Evolutionary conservation across 2,329 filamentous ascomycete species (phyloP).

Genomic region (Sarocladium oryzae): DNA sequence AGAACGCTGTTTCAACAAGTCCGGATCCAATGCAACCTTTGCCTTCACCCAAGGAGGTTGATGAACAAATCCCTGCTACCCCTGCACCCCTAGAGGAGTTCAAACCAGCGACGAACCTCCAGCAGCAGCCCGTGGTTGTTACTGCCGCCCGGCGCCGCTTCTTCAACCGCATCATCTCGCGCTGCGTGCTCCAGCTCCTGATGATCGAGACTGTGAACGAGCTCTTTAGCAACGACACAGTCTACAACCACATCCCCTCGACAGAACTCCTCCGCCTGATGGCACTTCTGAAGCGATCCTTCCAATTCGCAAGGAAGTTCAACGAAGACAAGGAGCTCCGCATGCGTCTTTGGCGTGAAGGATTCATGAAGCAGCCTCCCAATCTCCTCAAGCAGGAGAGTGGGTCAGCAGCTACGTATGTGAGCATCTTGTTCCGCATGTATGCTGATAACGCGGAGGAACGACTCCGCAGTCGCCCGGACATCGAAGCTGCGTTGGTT

Average conservation of each 20-base stretch:
- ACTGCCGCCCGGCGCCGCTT: conserved; percentile 88
- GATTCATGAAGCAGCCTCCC: conserved; percentile 99
- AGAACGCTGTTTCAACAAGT: not conserved
- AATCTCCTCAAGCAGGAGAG: conserved; percentile 97
- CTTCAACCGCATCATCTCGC: conserved; percentile 99
- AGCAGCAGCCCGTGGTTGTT: conserved; percentile 85
- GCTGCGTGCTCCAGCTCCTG: conserved; percentile 91
- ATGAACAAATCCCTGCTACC: conserved; percentile 24
- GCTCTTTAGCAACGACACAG: conserved; percentile 93
- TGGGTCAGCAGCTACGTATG: conserved; percentile 88
- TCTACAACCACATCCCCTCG: conserved; percentile 90
- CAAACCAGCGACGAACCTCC: conserved; percentile 65
- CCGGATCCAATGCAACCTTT: conserved; percentile 20
- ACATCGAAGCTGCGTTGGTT: conserved; percentile 87
- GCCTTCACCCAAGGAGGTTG: conserved; percentile 10
- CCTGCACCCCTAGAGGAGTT: conserved; percentile 72
- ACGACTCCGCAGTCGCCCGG: conserved; percentile 67
- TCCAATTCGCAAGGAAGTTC: conserved; percentile 94
- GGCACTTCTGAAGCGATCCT: conserved; percentile 89
- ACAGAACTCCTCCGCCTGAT: conserved; percentile 85
- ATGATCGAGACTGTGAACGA: conserved; percentile 99
- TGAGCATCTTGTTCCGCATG: conserved; percentile 94
- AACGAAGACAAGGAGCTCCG: conserved; percentile 96
- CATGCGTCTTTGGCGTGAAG: conserved; percentile 90
- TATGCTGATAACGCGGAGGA: conserved; percentile 85